Conservation (phyloP, 768 basidiomycete genomes). For the Suillus brevipes region DNA sequence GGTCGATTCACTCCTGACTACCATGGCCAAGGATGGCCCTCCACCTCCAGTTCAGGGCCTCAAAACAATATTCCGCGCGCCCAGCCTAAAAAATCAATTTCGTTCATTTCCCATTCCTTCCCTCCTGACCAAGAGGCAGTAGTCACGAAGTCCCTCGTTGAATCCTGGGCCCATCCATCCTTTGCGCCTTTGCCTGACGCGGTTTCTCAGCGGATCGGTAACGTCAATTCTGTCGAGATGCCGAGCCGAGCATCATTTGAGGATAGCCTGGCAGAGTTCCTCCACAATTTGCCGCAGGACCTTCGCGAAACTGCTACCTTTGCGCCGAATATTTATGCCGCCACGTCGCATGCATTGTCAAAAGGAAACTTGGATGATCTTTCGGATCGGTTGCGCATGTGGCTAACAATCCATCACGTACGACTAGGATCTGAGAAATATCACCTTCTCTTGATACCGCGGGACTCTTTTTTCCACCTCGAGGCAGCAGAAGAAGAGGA, state of each 20-base stretch:
- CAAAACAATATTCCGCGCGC: conserved; percentile 24
- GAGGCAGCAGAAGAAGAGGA: conserved; percentile 51
- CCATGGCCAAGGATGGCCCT: conserved; percentile 19
- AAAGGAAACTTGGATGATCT: conserved; percentile 33
- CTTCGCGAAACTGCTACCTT: conserved; percentile 63
- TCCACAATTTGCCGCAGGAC: conserved; percentile 51
- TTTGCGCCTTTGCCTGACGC: conserved; percentile 62
- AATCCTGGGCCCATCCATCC: conserved; percentile 59
- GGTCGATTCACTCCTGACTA: conserved; percentile 26
- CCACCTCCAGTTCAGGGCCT: conserved; percentile 20
- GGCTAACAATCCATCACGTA: conserved; percentile 61
- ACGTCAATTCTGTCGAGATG: conserved; percentile 58
- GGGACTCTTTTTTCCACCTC: conserved; percentile 58
- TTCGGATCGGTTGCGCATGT: conserved; percentile 47
- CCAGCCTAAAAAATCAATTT: conserved; percentile 31
- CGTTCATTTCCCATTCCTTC: conserved; percentile 48
- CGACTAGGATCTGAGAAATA: conserved; percentile 60
- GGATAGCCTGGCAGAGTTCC: conserved; percentile 47
- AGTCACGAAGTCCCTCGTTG: conserved; percentile 43
- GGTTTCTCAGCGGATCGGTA: conserved; percentile 54
- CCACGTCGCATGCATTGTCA: conserved; percentile 48
- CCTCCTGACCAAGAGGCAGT: conserved; percentile 38
- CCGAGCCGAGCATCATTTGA: conserved; percentile 57
- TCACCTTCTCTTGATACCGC: conserved; percentile 57
- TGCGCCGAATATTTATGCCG: conserved; percentile 52